phyloP scores from a whole-genome alignment of 1,284 basidiomycete genomes.

The Termitomyces sp. region DNA sequence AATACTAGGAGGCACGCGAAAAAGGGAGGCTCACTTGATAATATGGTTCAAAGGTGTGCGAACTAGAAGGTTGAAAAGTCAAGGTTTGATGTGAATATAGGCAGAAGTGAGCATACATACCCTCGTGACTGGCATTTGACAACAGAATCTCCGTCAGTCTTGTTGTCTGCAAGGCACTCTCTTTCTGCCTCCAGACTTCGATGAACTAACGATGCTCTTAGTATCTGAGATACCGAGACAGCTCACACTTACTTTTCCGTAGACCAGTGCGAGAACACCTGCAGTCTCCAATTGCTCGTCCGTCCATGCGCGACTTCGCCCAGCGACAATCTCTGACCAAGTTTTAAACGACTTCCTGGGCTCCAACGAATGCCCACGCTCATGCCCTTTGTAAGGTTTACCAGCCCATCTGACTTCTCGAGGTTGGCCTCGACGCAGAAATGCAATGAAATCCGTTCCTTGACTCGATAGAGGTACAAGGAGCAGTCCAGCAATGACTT shows the following conservation, averaged over 20 bases:
- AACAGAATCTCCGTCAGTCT: slow-evolving; percentile 77
- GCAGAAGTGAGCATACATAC: slow-evolving; percentile 30
- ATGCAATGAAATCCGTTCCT: slow-evolving; percentile 78
- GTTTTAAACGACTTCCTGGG: slow-evolving; percentile 79
- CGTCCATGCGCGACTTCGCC: slow-evolving; percentile 73
- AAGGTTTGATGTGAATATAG: not conserved
- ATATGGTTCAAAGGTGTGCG: slow-evolving; percentile 75
- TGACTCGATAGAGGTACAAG: slow-evolving; percentile 73
- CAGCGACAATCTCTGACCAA: slow-evolving; percentile 78
- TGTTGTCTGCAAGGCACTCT: slow-evolving; percentile 71
- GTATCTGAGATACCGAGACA: not conserved
- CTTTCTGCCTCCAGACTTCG: slow-evolving; percentile 86
- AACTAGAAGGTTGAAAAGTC: slow-evolving; percentile 33
- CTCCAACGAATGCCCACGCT: slow-evolving; percentile 47
- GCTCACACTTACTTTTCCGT: slow-evolving; percentile 55
- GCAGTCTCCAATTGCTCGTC: slow-evolving; percentile 88
- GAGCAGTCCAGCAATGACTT: slow-evolving; percentile 75
- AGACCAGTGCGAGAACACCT: slow-evolving; percentile 79
- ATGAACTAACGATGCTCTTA: slow-evolving; percentile 53
- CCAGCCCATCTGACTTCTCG: slow-evolving; percentile 78
- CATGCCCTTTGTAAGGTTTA: slow-evolving; percentile 55
- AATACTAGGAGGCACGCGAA: not conserved
- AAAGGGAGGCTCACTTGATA: slow-evolving; percentile 47
- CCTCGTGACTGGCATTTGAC: slow-evolving; percentile 88
- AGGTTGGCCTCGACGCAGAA: slow-evolving; percentile 76